Conservation (phyloP, 2,329 filamentous ascomycete genomes). For the Hymenoscyphus fructigenus region DNA sequence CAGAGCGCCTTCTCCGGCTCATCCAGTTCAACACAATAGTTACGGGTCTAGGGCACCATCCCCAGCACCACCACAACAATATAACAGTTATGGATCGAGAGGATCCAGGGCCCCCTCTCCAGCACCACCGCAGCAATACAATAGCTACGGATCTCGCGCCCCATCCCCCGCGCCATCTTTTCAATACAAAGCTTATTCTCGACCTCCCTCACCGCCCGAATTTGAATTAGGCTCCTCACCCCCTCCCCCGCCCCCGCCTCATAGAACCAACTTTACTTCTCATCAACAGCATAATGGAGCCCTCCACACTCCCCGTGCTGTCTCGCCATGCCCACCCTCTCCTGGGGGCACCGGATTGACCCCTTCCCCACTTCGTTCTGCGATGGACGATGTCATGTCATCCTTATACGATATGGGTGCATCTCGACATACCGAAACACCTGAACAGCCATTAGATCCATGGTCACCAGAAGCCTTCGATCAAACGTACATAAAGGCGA, state of each 20-base stretch:
- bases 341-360: constrained; percentile 69
- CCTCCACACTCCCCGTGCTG: constrained; percentile 55
- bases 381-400: constrained; percentile 98
- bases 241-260: constrained; percentile 80
- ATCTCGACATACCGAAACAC: constrained; percentile 53
- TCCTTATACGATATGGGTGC: constrained; percentile 84
- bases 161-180: constrained; percentile 30
- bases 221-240: constrained; percentile 39
- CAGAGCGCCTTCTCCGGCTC: constrained; percentile 42
- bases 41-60: constrained; percentile 35
- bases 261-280: constrained; percentile 59
- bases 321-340: constrained; percentile 67
- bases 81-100: constrained; percentile 40
- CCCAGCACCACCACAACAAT: constrained; percentile 30
- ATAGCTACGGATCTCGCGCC: constrained; percentile 38
- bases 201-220: constrained; percentile 40
- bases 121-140: constrained; percentile 22
- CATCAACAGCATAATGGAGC: constrained; percentile 43
- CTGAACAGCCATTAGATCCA: constrained; percentile 62
- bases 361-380: constrained; percentile 86
- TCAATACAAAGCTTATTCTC: constrained; percentile 36
- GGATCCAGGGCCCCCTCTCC: constrained; percentile 39
- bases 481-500: constrained; percentile 36
- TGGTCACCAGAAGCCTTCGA: constrained; percentile 93
- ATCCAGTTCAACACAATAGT: constrained; percentile 36